Evolutionary conservation across 768 basidiomycete species (phyloP), one percentile per base, ranked within the genome.

Genomic region (Butyriboletus loyo): DNA sequence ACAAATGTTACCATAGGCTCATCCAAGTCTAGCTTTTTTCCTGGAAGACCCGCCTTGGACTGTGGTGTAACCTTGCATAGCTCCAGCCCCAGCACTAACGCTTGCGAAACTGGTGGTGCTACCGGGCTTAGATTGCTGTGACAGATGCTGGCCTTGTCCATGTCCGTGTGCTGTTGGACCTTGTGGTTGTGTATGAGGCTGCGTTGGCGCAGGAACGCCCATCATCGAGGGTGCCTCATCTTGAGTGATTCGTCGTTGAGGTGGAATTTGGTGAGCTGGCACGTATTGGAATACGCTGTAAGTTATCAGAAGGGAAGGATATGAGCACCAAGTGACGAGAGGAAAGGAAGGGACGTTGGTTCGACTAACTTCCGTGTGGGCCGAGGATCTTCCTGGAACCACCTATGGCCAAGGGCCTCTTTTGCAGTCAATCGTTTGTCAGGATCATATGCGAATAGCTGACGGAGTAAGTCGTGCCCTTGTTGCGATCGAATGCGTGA

Each of bases 221-320:
- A 91, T 82, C 89, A 91, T 90, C 0, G 87, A 89, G 0, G 89
- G 88, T 7, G 88, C 90, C 35, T 98, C 94, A 65, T 98, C 96
- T 63, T 92, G 88, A 2, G 93, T 89, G 46, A 98, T 95, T 37
- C 93, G 83, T 28, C 94, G 77, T 36, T 85, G 85, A 0, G 95
- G 95, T 31, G 94, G 95, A 13, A 85, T 77, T 57, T 91, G 87
- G 46, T 81, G 77, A 1, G 80, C 63, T 0, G 77, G 75, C 19
- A 87, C 77, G 4, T 79, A 75, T 36, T 85, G 79, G 68, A 96
- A 95, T 0, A 88, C 91, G 62, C 90, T 95, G 55, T 31, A 57
- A 39, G 31, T 35, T 17, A 37, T 41, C 21, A 24, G 22, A 32
- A 39, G 7, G 28, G 25, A n/a, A 7, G 28, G 24, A 27, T n/a